These are phyloP conservation scores for Talaromyces nanjingensis DNA, from an alignment of 495 filamentous ascomycete genomes.

Conservation along the genomic window DNA sequence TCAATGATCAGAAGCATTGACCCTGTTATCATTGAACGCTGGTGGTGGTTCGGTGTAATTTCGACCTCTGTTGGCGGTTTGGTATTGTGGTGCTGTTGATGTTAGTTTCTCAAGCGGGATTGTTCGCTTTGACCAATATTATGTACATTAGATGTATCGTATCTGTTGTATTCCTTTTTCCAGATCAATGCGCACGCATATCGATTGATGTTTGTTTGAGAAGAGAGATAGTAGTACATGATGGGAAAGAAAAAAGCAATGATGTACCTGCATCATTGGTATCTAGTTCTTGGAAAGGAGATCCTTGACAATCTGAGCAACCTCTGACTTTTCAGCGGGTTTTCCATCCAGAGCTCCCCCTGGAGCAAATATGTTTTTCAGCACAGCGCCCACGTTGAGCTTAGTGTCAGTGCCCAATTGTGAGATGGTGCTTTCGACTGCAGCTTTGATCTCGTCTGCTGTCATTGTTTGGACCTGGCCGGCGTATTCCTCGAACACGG, in stretches of 20 bases:
- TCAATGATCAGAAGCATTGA: slow-evolving; percentile 32
- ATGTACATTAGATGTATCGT: background rate
- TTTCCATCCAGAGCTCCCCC: slow-evolving; percentile 46
- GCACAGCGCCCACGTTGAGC: slow-evolving; percentile 35
- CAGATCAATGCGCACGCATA: background rate
- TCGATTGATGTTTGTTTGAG: background rate
- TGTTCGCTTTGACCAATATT: background rate
- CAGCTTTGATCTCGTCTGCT: slow-evolving; percentile 40
- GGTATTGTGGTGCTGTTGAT: slow-evolving; percentile 28
- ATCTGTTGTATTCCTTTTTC: background rate
- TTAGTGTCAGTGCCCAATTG: slow-evolving; percentile 36
- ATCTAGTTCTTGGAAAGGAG: slow-evolving; percentile 1
- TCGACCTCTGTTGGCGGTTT: slow-evolving; percentile 55
- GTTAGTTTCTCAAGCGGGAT: background rate
- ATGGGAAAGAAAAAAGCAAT: background rate
- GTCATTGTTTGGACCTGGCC: slow-evolving; percentile 42
- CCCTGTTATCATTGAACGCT: slow-evolving; percentile 47
- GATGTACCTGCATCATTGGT: background rate
- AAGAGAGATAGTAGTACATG: slow-evolving; percentile 7
- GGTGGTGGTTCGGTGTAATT: slow-evolving; percentile 66
- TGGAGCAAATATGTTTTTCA: slow-evolving; percentile 41
- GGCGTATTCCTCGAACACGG: slow-evolving; percentile 52
- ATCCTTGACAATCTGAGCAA: slow-evolving; percentile 41
- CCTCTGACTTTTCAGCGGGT: slow-evolving; percentile 43
- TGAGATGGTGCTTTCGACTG: slow-evolving; percentile 36